phyloP scores from a whole-genome alignment of 768 basidiomycete genomes.

The Naganishia vaughanmartiniae region DNA sequence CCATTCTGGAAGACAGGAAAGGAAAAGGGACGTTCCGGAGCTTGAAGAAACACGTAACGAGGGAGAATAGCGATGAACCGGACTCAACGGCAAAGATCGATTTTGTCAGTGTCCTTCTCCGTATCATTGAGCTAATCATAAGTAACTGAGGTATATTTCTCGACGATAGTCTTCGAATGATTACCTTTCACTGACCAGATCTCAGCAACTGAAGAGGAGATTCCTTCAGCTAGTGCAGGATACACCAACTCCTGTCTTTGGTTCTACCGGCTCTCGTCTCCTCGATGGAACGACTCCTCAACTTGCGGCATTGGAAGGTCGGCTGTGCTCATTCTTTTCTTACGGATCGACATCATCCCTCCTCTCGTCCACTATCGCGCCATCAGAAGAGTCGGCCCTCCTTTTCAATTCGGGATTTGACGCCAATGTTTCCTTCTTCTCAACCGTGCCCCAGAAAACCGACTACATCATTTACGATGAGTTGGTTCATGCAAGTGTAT shows the following conservation, averaged over 20 bases:
- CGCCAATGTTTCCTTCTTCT: constrained; percentile 84
- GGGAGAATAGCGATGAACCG: constrained; percentile 26
- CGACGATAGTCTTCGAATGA: constrained; percentile 70
- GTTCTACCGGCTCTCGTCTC: constrained; percentile 82
- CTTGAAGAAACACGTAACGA: constrained; percentile 35
- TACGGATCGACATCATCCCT: constrained; percentile 5
- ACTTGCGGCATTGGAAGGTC: constrained; percentile 69
- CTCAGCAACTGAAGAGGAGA: constrained; percentile 58
- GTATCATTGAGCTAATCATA: background rate
- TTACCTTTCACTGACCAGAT: constrained; percentile 77
- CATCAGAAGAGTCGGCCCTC: constrained; percentile 56
- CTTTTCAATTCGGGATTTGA: constrained; percentile 93
- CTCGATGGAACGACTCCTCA: constrained; percentile 68
- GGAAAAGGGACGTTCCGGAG: constrained; percentile 40
- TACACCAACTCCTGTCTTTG: constrained; percentile 63
- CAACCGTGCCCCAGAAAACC: constrained; percentile 69
- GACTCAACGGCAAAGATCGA: constrained; percentile 31
- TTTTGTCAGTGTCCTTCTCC: constrained; percentile 40
- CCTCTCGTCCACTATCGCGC: background rate
- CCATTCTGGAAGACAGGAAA: constrained; percentile 39
- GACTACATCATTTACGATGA: constrained; percentile 81
- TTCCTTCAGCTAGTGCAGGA: constrained; percentile 61
- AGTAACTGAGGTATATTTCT: background rate
- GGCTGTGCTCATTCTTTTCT: constrained; percentile 65
- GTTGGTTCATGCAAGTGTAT: constrained; percentile 83